Conservation (phyloP, 1,139 yeast genomes). For the Taphrina deformans region DNA sequence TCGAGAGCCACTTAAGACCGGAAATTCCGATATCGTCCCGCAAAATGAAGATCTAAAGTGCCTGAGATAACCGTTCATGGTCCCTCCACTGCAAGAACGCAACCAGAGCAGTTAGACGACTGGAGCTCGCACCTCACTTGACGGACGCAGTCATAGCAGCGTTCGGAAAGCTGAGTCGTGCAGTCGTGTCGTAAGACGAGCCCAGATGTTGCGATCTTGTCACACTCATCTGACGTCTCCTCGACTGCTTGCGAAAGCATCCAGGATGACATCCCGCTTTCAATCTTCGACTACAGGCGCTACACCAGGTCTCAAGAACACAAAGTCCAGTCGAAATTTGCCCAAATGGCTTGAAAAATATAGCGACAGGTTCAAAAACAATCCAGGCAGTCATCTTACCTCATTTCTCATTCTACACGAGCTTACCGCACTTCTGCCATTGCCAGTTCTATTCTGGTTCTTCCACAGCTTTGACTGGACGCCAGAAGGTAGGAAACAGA, state of each 20-base stretch:
- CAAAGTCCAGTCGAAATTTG: neutral
- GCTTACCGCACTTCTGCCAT: slow-evolving; percentile 27
- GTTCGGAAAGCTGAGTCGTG: neutral
- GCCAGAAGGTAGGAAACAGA: slow-evolving; percentile 6
- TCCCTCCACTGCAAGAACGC: no score
- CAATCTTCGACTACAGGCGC: neutral
- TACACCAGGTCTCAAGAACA: neutral
- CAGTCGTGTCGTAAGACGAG: neutral
- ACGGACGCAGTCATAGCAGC: no score
- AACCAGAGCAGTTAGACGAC: no score
- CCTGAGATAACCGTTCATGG: no score
- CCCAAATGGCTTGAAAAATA: slow-evolving; percentile 26
- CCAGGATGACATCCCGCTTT: neutral
- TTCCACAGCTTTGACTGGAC: slow-evolving; percentile 34
- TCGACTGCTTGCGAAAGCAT: neutral
- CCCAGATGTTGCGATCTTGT: neutral
- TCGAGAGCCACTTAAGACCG: no score
- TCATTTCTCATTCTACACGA: slow-evolving; percentile 31
- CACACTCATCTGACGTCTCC: neutral
- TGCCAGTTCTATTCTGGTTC: slow-evolving; percentile 31
- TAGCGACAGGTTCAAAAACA: slow-evolving; percentile 19
- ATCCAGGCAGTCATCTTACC: slow-evolving; percentile 26
- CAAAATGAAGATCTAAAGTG: neutral
- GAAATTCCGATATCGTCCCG: neutral
- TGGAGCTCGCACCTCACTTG: no score